These are phyloP conservation scores for Gyromitra esculenta DNA, from an alignment of 2,329 filamentous ascomycete genomes.

Conservation along the genomic window DNA sequence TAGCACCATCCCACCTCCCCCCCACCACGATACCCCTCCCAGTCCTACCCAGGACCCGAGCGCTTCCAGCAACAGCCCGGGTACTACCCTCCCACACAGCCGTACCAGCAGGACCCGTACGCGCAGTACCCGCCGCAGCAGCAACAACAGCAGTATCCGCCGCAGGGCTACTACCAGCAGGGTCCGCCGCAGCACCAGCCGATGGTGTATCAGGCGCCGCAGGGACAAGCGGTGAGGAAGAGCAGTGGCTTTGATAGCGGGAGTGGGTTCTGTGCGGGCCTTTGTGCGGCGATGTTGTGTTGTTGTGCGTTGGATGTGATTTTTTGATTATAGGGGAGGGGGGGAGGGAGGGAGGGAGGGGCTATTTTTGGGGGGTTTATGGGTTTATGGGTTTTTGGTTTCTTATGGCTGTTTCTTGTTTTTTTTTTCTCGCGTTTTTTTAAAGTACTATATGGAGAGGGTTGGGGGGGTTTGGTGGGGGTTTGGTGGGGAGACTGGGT, in stretches of 20 bases:
- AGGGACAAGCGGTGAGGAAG: neutral
- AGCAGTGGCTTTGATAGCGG: neutral
- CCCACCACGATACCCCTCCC: conserved; percentile 14
- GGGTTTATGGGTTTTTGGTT: neutral
- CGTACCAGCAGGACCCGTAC: conserved; percentile 1
- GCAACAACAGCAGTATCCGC: conserved; percentile 14
- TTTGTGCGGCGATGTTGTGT: conserved; percentile 50
- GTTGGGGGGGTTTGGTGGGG: too few relatives aligned
- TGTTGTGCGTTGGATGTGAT: conserved; percentile 53
- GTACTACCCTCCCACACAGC: neutral
- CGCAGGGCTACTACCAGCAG: conserved; percentile 25
- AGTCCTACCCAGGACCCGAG: neutral
- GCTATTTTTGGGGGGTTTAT: neutral
- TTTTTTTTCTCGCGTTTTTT: too few relatives aligned
- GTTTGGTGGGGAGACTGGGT: too few relatives aligned
- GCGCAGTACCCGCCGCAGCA: conserved; percentile 23
- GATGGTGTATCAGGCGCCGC: conserved; percentile 47
- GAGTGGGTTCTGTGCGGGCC: conserved; percentile 34
- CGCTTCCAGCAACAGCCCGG: conserved; percentile 1
- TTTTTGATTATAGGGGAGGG: conserved; percentile 28
- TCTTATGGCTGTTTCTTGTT: too few relatives aligned
- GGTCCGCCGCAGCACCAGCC: conserved; percentile 34
- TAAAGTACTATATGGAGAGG: too few relatives aligned
- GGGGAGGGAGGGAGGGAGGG: neutral
- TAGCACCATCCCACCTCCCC: conserved; percentile 19